A percentile compares a stretch with the other conserved stretches of the same genome.
Evolutionary conservation across 306 rosid genomes (phyloP).

Genomic region (Sicyos baderoa): DNA sequence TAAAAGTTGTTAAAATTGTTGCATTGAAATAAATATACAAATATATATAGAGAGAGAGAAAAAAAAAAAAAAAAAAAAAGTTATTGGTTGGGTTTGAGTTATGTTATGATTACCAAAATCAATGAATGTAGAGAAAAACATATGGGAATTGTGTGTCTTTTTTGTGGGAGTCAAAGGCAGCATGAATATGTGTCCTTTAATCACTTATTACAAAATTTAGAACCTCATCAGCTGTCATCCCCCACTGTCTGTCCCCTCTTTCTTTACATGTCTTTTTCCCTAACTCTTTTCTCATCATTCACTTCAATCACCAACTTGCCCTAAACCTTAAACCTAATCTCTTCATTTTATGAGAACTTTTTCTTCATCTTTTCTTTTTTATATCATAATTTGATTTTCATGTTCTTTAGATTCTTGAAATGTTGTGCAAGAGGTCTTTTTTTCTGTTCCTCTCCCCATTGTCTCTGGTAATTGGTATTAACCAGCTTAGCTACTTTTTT

Average conservation of each 20-base stretch:
- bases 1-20: neutral
- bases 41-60: neutral
- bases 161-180: constrained; percentile 2
- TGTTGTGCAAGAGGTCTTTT: no score
- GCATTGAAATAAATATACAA: neutral
- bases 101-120: neutral
- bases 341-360: no score
- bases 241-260: neutral
- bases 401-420: no score
- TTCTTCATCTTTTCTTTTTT: no score
- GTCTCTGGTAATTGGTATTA: no score
- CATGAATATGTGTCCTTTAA: constrained; percentile 6
- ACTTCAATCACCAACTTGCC: neutral
- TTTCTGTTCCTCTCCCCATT: no score
- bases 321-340: neutral
- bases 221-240: neutral
- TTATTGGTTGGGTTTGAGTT: neutral
- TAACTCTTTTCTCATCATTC: neutral
- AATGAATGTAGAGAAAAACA: constrained; percentile 9
- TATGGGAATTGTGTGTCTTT: neutral
- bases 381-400: neutral
- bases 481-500: no score
- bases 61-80: neutral
- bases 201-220: no score
- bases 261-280: constrained; percentile 6